phyloP scores from a whole-genome alignment of 176 grass and related monocot genomes.

The Hsuehochloa calcarea region DNA sequence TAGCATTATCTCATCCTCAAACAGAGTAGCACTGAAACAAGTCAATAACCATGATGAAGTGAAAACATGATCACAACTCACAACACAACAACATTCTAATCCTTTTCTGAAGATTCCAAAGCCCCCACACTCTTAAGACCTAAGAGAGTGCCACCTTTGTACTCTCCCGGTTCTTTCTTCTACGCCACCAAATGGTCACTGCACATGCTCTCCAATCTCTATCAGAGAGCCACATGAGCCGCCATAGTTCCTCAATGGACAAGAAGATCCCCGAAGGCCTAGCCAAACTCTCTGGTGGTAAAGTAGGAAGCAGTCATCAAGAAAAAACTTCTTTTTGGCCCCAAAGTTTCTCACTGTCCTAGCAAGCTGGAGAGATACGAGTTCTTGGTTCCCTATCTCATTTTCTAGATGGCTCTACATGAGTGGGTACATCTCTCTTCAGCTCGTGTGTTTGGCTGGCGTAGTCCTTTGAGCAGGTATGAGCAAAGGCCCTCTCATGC shows the following conservation, averaged over 20 bases:
- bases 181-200: not conserved
- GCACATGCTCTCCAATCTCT: not conserved
- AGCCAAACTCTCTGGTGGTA: not conserved
- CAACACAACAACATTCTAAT: not conserved
- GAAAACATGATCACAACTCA: not conserved
- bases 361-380: not conserved
- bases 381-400: not conserved
- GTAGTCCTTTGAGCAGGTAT: conserved; percentile 17
- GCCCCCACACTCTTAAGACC: not conserved
- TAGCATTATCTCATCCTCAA: not conserved
- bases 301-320: not conserved
- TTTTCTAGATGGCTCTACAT: not conserved
- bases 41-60: not conserved
- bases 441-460: not conserved
- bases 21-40: not conserved
- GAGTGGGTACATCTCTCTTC: not conserved
- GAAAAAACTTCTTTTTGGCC: not conserved
- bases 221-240: not conserved
- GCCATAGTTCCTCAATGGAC: not conserved
- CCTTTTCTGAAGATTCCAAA: not conserved
- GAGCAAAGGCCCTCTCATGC: not conserved
- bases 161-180: not conserved
- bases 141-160: not conserved
- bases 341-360: conserved; percentile 1
- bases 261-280: not conserved